Percentiles rank a stretch among this genome's conserved stretches.
Conservation (phyloP, 1,284 basidiomycete genomes). For the Mycena sp. region DNA sequence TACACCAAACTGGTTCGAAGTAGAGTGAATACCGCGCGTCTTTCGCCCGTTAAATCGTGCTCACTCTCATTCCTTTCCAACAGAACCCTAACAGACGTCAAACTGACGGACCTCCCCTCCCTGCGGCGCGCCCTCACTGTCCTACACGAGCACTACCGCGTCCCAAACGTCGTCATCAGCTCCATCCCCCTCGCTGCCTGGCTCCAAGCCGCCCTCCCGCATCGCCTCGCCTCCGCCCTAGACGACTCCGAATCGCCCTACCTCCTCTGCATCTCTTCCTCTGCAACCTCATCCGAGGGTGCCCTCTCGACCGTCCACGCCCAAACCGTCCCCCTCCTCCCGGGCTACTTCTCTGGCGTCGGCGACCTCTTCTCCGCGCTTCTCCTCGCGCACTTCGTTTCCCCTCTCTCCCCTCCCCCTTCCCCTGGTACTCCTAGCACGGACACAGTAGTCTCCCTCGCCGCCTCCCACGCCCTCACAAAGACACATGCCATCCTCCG, state of each 20-base stretch:
- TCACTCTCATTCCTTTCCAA: conserved; percentile 1
- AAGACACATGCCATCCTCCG: conserved; percentile 89
- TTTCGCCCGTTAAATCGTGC: conserved; percentile 13
- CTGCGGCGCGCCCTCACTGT: conserved; percentile 77
- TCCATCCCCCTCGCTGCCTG: conserved; percentile 81
- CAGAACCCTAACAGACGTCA: conserved; percentile 80
- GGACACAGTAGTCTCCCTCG: conserved; percentile 54
- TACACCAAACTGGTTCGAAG: conserved; percentile 98
- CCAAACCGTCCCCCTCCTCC: conserved; percentile 82
- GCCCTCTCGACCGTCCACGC: conserved; percentile 66
- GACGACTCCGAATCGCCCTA: conserved; percentile 48
- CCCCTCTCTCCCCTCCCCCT: too few species aligned
- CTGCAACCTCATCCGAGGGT: conserved; percentile 40
- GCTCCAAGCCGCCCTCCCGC: conserved; percentile 63
- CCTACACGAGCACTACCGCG: conserved; percentile 80
- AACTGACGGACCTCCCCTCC: conserved; percentile 74
- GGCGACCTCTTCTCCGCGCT: conserved; percentile 98
- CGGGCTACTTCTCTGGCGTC: conserved; percentile 95
- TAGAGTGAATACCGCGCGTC: conserved; percentile 74
- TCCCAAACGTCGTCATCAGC: conserved; percentile 92
- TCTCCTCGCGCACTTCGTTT: conserved; percentile 83
- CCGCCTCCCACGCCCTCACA: conserved; percentile 79
- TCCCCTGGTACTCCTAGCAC: conserved; percentile 19
- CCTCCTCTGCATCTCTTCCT: conserved; percentile 86
- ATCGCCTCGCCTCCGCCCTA: conserved; percentile 51